These are phyloP conservation scores for Rachicladosporium sp. DNA, from an alignment of 2,329 filamentous ascomycete genomes.

Conservation along the genomic window DNA sequence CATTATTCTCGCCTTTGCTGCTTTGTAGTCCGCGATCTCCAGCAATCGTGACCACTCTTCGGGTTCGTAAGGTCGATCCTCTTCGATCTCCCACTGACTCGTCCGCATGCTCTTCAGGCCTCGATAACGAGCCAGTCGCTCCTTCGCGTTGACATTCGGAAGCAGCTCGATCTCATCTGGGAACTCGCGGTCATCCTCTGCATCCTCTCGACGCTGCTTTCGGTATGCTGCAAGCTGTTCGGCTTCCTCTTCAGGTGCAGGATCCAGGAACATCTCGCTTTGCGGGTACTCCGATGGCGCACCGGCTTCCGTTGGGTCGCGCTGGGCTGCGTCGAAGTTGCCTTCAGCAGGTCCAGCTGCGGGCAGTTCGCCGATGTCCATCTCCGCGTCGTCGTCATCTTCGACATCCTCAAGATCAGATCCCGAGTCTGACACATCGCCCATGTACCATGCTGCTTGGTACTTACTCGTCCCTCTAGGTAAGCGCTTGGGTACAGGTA, in stretches of 20 bases:
- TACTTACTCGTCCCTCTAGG: slow-evolving; percentile 89
- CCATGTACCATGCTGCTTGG: slow-evolving; percentile 87
- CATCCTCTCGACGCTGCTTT: slow-evolving; percentile 63
- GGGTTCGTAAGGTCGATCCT: slow-evolving; percentile 77
- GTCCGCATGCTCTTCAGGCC: slow-evolving; percentile 84
- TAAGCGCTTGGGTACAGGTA: slow-evolving; percentile 56
- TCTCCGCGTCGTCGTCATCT: slow-evolving; percentile 47
- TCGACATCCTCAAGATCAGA: slow-evolving; percentile 63
- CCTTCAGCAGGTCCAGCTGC: slow-evolving; percentile 68
- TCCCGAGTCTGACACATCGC: slow-evolving; percentile 67
- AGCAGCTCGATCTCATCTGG: slow-evolving; percentile 94
- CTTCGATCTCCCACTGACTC: slow-evolving; percentile 77
- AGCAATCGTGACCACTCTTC: slow-evolving; percentile 80
- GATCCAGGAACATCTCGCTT: slow-evolving; percentile 81
- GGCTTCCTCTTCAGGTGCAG: slow-evolving; percentile 69
- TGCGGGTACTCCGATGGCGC: slow-evolving; percentile 77
- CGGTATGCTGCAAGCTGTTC: slow-evolving; percentile 73
- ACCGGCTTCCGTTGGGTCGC: slow-evolving; percentile 49
- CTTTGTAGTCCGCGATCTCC: slow-evolving; percentile 80
- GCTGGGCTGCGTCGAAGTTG: slow-evolving; percentile 35
- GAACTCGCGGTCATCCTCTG: slow-evolving; percentile 84
- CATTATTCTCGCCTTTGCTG: slow-evolving; percentile 61
- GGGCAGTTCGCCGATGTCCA: slow-evolving; percentile 35
- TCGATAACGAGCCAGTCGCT: slow-evolving; percentile 74
- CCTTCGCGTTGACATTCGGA: slow-evolving; percentile 72